A percentile compares a stretch with the other conserved stretches of the same genome.
phyloP scores from a whole-genome alignment of 768 basidiomycete species.

The Tubosaeta brunneosetosa region DNA sequence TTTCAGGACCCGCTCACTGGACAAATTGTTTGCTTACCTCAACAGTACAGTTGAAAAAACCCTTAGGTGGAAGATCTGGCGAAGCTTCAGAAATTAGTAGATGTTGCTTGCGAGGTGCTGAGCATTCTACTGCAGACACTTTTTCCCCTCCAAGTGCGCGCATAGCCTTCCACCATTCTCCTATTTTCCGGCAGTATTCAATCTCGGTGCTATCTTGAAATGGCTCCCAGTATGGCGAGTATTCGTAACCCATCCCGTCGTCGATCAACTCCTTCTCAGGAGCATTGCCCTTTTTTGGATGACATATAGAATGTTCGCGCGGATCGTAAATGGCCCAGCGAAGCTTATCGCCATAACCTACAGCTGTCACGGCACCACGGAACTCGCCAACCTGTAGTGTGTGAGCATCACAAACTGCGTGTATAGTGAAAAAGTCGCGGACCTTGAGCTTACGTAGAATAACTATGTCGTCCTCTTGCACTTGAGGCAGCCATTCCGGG shows the following conservation, averaged over 20 bases:
- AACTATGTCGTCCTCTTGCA: constrained; percentile 45
- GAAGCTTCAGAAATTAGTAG: constrained; percentile 47
- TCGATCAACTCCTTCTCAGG: constrained; percentile 33
- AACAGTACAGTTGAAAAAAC: constrained; percentile 61
- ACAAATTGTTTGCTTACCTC: constrained; percentile 39
- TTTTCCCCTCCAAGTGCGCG: constrained; percentile 15
- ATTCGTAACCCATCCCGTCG: constrained; percentile 35
- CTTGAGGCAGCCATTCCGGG: constrained; percentile 47
- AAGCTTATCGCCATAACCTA: constrained; percentile 44
- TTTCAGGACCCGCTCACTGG: background rate
- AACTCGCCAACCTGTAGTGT: constrained; percentile 31
- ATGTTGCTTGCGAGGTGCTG: constrained; percentile 33
- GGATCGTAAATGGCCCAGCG: constrained; percentile 55
- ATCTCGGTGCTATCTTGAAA: constrained; percentile 33
- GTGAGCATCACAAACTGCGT: background rate
- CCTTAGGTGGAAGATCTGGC: constrained; percentile 39
- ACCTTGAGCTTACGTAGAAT: constrained; percentile 52
- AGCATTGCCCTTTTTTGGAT: constrained; percentile 34
- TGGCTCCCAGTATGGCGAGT: constrained; percentile 44
- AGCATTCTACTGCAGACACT: constrained; percentile 12
- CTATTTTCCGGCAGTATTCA: constrained; percentile 39
- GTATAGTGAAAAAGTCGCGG: background rate
- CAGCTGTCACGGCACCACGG: constrained; percentile 31
- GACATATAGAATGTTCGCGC: constrained; percentile 32
- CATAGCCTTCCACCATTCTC: constrained; percentile 47